Evolutionary conservation across 768 basidiomycete genomes (phyloP).

Genomic region (Panellus pusillus): DNA sequence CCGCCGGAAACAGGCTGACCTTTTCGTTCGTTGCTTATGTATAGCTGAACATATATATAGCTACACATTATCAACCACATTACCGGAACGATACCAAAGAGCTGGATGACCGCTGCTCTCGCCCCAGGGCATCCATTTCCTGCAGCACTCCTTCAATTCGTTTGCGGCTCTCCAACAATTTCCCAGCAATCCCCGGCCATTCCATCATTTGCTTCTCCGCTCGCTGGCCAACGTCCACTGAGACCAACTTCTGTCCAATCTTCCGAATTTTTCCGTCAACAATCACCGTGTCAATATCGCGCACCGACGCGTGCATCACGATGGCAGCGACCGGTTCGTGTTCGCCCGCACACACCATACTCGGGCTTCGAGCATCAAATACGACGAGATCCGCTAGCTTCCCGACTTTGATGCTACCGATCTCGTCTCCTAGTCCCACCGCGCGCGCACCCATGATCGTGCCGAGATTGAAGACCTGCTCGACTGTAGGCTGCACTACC

Average conservation of each 20-base stretch:
- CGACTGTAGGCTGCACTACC: background rate
- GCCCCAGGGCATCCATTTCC: too few species aligned
- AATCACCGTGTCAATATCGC: constrained; percentile 21
- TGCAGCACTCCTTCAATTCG: too few species aligned
- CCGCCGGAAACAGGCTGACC: too few species aligned
- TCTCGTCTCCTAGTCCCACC: constrained; percentile 6
- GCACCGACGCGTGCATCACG: constrained; percentile 15
- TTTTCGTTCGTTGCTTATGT: too few species aligned
- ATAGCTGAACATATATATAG: too few species aligned
- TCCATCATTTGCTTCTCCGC: too few species aligned
- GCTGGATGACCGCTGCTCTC: too few species aligned
- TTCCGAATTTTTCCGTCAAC: constrained; percentile 17
- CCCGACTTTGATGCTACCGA: constrained; percentile 15
- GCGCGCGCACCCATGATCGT: constrained; percentile 19
- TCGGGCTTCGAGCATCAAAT: constrained; percentile 4
- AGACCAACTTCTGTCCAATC: background rate
- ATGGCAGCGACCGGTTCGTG: constrained; percentile 20
- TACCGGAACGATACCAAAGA: too few species aligned
- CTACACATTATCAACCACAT: too few species aligned
- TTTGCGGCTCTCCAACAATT: too few species aligned
- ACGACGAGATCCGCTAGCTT: constrained; percentile 17
- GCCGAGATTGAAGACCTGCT: constrained; percentile 14
- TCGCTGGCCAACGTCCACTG: background rate
- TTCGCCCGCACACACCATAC: constrained; percentile 13
- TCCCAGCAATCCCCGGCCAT: too few species aligned